These are phyloP conservation scores for Aspergillus hortae DNA, from an alignment of 2,329 filamentous ascomycete species.

Conservation along the genomic window DNA sequence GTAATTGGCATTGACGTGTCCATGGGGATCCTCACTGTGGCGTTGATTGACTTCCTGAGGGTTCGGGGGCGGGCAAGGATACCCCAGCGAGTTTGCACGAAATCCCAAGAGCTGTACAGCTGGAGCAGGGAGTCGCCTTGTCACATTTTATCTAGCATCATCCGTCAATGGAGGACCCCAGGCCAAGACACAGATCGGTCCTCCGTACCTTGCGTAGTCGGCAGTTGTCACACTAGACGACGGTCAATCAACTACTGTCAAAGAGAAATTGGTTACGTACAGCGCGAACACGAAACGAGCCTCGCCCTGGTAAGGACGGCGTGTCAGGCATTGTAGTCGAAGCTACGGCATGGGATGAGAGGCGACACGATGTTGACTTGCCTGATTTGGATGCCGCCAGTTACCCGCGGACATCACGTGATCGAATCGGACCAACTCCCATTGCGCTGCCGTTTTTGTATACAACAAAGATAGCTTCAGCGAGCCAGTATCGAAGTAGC, in stretches of 20 bases:
- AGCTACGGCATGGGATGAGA: not conserved
- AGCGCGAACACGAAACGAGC: slow-evolving; percentile 22
- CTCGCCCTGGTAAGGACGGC: slow-evolving; percentile 6
- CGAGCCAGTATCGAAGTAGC: too few relatives aligned
- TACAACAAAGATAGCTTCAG: too few relatives aligned
- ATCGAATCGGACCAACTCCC: too few relatives aligned
- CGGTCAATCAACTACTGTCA: not conserved
- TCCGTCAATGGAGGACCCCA: too few relatives aligned
- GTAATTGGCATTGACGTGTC: not conserved
- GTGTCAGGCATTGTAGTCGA: not conserved
- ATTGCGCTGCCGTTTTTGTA: too few relatives aligned
- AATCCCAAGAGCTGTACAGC: slow-evolving; percentile 17
- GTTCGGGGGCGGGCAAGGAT: slow-evolving; percentile 1
- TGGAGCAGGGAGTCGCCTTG: slow-evolving; percentile 20
- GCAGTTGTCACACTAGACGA: slow-evolving; percentile 24
- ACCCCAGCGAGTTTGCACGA: slow-evolving; percentile 12
- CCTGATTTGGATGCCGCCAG: too few relatives aligned
- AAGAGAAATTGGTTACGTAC: slow-evolving; percentile 9
- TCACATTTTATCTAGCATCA: slow-evolving; percentile 20
- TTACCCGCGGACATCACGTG: too few relatives aligned
- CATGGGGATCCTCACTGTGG: slow-evolving; percentile 14
- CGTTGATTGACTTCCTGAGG: slow-evolving; percentile 2
- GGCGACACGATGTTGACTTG: not conserved
- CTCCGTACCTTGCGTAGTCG: slow-evolving; percentile 22
- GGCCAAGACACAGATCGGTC: not conserved